Evolutionary conservation across 352 stramenopile species (phyloP).

Genomic region (Phytopythium boreale): DNA sequence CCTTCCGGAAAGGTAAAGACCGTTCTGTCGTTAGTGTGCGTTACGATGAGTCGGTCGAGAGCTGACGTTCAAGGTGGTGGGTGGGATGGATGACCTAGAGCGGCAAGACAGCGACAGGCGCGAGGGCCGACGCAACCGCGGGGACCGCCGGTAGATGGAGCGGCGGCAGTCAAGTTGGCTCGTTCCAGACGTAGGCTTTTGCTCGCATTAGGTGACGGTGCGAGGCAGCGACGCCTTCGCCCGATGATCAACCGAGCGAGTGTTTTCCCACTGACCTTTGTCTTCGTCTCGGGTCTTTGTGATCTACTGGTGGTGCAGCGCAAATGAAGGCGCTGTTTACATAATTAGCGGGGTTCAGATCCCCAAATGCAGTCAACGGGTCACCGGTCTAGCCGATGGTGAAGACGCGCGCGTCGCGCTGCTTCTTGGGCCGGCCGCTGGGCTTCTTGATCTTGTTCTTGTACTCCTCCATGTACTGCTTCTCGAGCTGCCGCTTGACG

Average conservation of each 20-base stretch:
- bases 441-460: constrained; percentile 87
- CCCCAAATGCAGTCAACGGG: neutral
- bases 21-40: too few relatives aligned
- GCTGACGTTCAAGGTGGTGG: neutral
- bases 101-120: constrained; percentile 18
- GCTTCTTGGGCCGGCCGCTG: constrained; percentile 67
- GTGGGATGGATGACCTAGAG: constrained; percentile 4
- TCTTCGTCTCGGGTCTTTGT: neutral
- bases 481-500: constrained; percentile 66
- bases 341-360: neutral
- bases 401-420: constrained; percentile 72
- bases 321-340: neutral
- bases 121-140: constrained; percentile 30
- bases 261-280: neutral
- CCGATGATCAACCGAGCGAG: neutral
- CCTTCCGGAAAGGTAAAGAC: constrained; percentile 89
- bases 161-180: neutral
- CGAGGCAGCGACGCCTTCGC: too few relatives aligned
- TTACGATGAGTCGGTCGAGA: neutral
- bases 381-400: constrained; percentile 45
- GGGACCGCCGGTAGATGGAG: constrained; percentile 43
- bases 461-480: constrained; percentile 78
- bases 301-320: too few relatives aligned
- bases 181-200: neutral
- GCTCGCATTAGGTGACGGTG: neutral